These are phyloP conservation scores for Acanthamoeba culbertsoni DNA, from an alignment of 208 protist genomes.

Conservation along the genomic window DNA sequence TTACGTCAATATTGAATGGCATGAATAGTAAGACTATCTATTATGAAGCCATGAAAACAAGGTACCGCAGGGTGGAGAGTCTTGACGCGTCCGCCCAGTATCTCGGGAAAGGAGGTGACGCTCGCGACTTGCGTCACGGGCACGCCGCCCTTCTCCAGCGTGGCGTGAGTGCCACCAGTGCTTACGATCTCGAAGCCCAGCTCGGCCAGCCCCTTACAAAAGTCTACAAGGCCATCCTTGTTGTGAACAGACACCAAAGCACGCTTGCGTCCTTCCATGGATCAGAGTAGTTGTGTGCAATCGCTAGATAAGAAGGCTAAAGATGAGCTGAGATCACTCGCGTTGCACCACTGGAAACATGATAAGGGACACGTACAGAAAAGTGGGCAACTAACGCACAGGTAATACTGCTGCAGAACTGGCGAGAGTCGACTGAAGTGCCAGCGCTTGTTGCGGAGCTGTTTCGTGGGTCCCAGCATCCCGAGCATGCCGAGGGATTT, in stretches of 20 bases:
- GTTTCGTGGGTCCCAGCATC: no score
- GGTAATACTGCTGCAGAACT: no score
- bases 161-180: slow-evolving; percentile 76
- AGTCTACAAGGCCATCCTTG: slow-evolving; percentile 74
- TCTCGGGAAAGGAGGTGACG: slow-evolving; percentile 76
- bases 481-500: no score
- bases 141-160: slow-evolving; percentile 63
- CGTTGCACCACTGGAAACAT: no score
- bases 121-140: slow-evolving; percentile 67
- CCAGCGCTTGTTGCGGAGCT: no score
- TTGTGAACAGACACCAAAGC: slow-evolving; percentile 76
- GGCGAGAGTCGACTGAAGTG: no score
- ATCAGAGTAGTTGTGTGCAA: no score
- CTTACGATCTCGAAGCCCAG: slow-evolving; percentile 66
- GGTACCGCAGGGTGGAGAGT: slow-evolving; percentile 80
- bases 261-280: no score
- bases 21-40: background rate
- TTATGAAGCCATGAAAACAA: background rate
- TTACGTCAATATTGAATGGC: background rate
- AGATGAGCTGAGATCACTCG: no score
- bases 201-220: slow-evolving; percentile 20
- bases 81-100: slow-evolving; percentile 82
- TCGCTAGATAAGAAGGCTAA: no score
- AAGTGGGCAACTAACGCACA: no score
- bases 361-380: no score